Evolutionary conservation across 768 basidiomycete species (phyloP).

Genomic region (Naganishia friedmannii): DNA sequence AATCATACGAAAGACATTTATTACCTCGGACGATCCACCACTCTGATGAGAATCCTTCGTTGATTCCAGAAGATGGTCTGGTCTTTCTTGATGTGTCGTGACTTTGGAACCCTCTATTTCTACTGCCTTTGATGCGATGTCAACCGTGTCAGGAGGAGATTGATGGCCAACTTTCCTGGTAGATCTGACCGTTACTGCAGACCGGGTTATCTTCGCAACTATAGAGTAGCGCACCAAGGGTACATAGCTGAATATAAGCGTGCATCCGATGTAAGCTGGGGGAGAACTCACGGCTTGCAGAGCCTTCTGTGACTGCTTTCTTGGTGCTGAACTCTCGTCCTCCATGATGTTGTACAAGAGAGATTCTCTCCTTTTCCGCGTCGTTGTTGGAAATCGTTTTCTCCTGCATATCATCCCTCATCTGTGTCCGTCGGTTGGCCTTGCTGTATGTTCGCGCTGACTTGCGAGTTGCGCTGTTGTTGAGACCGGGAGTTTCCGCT

Average conservation of each 20-base stretch:
- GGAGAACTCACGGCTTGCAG: neutral
- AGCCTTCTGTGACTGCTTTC: too few relatives aligned
- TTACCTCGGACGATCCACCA: neutral
- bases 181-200: neutral
- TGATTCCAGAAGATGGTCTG: neutral
- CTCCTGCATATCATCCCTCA: neutral
- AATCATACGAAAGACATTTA: neutral
- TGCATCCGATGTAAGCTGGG: neutral
- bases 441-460: slow-evolving; percentile 6
- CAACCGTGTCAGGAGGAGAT: neutral
- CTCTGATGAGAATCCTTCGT: neutral
- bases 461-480: neutral
- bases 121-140: neutral
- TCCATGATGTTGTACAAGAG: neutral
- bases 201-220: neutral
- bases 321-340: too few relatives aligned
- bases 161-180: neutral
- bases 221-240: neutral
- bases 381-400: too few relatives aligned
- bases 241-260: neutral
- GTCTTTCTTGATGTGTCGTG: neutral
- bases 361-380: neutral
- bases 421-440: neutral
- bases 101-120: neutral
- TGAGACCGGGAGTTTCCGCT: neutral